phyloP scores from a whole-genome alignment of 192 early-diverging fungal species.

The Coemansia sp. region DNA sequence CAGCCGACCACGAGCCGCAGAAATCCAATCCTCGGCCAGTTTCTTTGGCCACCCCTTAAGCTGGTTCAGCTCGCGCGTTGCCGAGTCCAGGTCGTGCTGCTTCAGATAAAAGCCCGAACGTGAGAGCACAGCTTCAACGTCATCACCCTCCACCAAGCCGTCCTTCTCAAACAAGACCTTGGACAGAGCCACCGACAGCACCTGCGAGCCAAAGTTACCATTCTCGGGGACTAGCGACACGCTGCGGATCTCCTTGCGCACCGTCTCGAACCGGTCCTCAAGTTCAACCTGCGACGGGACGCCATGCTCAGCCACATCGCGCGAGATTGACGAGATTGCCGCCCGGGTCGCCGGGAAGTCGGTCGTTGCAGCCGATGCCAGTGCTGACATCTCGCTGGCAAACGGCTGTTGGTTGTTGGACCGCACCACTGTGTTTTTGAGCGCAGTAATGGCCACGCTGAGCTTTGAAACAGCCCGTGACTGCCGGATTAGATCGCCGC shows the following conservation, averaged over 20 bases:
- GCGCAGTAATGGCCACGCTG: constrained; percentile 64
- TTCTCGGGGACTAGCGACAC: constrained; percentile 84
- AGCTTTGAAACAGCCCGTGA: constrained; percentile 62
- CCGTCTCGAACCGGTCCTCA: constrained; percentile 66
- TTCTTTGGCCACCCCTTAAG: constrained; percentile 86
- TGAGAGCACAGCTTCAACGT: constrained; percentile 82
- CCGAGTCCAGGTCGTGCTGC: constrained; percentile 79
- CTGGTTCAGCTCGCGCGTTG: constrained; percentile 90
- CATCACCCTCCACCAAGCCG: constrained; percentile 80
- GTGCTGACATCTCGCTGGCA: constrained; percentile 67
- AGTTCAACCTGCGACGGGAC: constrained; percentile 67
- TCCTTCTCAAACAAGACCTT: constrained; percentile 80
- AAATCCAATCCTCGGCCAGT: constrained; percentile 87
- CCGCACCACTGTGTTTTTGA: constrained; percentile 59
- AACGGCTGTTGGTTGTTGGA: constrained; percentile 59
- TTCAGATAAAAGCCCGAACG: constrained; percentile 73
- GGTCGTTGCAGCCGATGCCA: constrained; percentile 58
- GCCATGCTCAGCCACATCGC: constrained; percentile 60
- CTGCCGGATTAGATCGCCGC: constrained; percentile 66
- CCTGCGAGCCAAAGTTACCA: constrained; percentile 83
- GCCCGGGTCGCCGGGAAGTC: constrained; percentile 55
- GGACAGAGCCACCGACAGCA: constrained; percentile 68
- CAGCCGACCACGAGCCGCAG: constrained; percentile 74
- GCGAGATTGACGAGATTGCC: constrained; percentile 65
- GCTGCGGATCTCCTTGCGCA: constrained; percentile 68